A percentile compares a stretch with the other conserved stretches of the same genome.
phyloP scores from a whole-genome alignment of 1,284 basidiomycete species.

The Volvariella volvacea region DNA sequence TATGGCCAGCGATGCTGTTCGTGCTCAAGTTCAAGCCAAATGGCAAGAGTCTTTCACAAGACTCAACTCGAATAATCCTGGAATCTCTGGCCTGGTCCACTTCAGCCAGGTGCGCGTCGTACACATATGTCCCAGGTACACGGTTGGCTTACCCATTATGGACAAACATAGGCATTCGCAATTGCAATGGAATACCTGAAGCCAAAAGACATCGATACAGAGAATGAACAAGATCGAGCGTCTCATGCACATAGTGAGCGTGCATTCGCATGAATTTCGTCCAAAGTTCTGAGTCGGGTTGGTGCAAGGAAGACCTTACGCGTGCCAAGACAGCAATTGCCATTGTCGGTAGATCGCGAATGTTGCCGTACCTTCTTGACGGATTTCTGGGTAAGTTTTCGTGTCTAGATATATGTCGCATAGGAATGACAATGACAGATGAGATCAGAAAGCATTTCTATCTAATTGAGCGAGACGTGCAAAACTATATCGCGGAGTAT shows the following conservation, averaged over 20 bases:
- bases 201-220: conserved; percentile 42
- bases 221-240: not conserved
- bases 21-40: conserved; percentile 57
- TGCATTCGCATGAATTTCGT: no score
- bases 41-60: conserved; percentile 67
- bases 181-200: conserved; percentile 48
- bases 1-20: conserved; percentile 52
- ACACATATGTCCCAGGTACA: no score
- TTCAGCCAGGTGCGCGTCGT: conserved; percentile 48
- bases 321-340: conserved; percentile 47
- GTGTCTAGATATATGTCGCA: conserved; percentile 5
- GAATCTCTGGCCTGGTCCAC: conserved; percentile 57
- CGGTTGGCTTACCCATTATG: conserved; percentile 1
- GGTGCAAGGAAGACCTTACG: conserved; percentile 40
- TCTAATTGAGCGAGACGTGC: conserved; percentile 55
- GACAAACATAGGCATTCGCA: conserved; percentile 51
- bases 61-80: conserved; percentile 54
- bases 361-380: conserved; percentile 57
- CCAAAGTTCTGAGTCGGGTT: no score
- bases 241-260: not conserved
- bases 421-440: conserved; percentile 33
- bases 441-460: conserved; percentile 53
- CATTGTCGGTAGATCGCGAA: conserved; percentile 45
- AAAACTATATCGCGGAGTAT: conserved; percentile 49
- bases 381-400: conserved; percentile 51